Evolutionary conservation across 306 rosid genomes (phyloP).

Genomic region (Corylus avellana): DNA sequence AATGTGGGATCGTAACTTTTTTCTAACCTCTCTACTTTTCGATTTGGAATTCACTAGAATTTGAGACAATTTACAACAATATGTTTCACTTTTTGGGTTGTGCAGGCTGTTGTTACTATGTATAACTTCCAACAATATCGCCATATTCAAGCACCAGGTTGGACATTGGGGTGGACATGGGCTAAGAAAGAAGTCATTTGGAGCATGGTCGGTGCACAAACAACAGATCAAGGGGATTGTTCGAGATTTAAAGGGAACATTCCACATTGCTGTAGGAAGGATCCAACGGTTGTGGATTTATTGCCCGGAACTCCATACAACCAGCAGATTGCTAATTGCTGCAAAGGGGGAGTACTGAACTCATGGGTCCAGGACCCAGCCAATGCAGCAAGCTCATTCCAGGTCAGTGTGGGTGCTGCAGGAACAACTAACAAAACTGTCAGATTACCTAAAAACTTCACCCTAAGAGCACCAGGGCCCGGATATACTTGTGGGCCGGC

Average conservation of each 20-base stretch:
- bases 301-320: constrained; percentile 94
- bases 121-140: constrained; percentile 95
- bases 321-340: constrained; percentile 92
- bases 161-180: constrained; percentile 97
- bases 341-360: constrained; percentile 85
- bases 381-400: constrained; percentile 81
- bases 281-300: constrained; percentile 85
- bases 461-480: constrained; percentile 84
- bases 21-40: constrained; percentile 18
- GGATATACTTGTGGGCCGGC: constrained; percentile 90
- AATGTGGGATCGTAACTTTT: not conserved
- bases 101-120: constrained; percentile 90
- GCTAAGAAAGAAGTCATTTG: constrained; percentile 94
- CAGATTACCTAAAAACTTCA: constrained; percentile 72
- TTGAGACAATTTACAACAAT: not conserved
- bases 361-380: constrained; percentile 83
- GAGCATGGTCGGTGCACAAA: constrained; percentile 88
- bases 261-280: constrained; percentile 92
- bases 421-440: constrained; percentile 92
- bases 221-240: constrained; percentile 97
- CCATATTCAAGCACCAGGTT: constrained; percentile 88
- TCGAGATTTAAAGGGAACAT: constrained; percentile 68
- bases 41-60: not conserved
- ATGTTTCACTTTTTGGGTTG: constrained; percentile 25
- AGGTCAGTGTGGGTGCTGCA: constrained; percentile 89